Evolutionary conservation across 164 flowering plant species (phyloP).

Genomic region (Magnolia sinica): DNA sequence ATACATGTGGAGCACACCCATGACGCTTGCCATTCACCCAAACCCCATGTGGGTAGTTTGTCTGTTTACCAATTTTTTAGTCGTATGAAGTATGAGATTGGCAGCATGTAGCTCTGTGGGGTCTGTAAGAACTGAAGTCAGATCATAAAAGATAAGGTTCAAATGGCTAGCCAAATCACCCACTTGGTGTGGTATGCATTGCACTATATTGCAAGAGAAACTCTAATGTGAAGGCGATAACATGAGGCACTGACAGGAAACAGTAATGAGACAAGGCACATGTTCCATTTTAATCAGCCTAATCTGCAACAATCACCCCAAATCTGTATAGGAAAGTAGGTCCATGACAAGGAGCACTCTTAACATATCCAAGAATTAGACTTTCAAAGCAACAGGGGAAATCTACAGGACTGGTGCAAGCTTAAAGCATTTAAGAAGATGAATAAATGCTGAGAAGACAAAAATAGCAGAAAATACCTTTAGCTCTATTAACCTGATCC

Average conservation of each 20-base stretch:
- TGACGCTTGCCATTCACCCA: too few species aligned
- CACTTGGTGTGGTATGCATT: not conserved
- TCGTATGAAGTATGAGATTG: too few species aligned
- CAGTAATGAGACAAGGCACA: not conserved
- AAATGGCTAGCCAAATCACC: too few species aligned
- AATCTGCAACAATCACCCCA: not conserved
- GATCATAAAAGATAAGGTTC: too few species aligned
- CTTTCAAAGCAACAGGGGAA: too few species aligned
- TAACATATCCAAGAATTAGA: not conserved
- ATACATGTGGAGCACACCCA: too few species aligned
- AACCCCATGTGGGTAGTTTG: too few species aligned
- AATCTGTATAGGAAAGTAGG: not conserved
- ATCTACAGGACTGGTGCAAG: too few species aligned
- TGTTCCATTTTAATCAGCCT: not conserved
- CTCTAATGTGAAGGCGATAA: not conserved
- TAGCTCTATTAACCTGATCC: slow-evolving; percentile 50
- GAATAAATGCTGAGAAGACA: not conserved
- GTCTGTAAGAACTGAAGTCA: too few species aligned
- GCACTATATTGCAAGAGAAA: not conserved
- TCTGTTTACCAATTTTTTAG: too few species aligned
- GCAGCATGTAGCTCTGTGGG: too few species aligned
- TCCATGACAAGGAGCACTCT: not conserved
- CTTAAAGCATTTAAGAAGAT: not conserved
- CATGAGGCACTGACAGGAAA: not conserved
- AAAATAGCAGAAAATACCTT: slow-evolving; percentile 26